Evolutionary conservation across 2,329 filamentous ascomycete species (phyloP).

Genomic region (Sporothrix inflata): DNA sequence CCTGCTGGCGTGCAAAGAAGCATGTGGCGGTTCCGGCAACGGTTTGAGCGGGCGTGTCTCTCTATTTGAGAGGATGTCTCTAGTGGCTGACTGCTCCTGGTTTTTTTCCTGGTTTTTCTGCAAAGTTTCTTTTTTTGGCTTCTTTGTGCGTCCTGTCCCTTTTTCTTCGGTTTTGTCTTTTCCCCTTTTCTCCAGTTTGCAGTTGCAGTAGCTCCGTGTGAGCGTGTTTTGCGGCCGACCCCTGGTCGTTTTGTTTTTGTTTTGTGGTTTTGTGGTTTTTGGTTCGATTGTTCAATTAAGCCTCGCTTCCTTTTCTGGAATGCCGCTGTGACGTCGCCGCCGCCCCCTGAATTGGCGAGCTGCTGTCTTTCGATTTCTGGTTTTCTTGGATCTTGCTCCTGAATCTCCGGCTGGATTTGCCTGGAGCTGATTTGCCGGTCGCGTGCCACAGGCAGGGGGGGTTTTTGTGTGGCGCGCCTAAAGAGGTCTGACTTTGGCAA

Average conservation of each 20-base stretch:
- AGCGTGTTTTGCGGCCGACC: neutral
- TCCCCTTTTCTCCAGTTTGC: conserved; percentile 8
- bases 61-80: neutral
- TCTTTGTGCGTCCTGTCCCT: neutral
- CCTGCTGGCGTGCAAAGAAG: conserved; percentile 7
- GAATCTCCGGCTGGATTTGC: neutral
- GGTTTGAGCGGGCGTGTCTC: conserved; percentile 1
- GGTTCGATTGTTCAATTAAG: neutral
- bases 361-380: neutral
- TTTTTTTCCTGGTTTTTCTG: neutral
- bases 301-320: conserved; percentile 11
- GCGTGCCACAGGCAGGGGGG: neutral
- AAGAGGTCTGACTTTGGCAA: conserved; percentile 15
- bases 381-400: neutral
- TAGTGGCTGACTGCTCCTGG: neutral
- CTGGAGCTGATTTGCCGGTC: conserved; percentile 15
- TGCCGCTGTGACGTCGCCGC: conserved; percentile 22
- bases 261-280: neutral
- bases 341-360: neutral
- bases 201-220: conserved; percentile 17
- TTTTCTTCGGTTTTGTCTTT: neutral
- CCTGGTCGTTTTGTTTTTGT: neutral
- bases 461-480: conserved; percentile 15
- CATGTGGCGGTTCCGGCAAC: conserved; percentile 7
- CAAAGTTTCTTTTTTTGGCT: neutral